phyloP scores from a whole-genome alignment of 2,329 filamentous ascomycete genomes.

The Penicillium sp. region DNA sequence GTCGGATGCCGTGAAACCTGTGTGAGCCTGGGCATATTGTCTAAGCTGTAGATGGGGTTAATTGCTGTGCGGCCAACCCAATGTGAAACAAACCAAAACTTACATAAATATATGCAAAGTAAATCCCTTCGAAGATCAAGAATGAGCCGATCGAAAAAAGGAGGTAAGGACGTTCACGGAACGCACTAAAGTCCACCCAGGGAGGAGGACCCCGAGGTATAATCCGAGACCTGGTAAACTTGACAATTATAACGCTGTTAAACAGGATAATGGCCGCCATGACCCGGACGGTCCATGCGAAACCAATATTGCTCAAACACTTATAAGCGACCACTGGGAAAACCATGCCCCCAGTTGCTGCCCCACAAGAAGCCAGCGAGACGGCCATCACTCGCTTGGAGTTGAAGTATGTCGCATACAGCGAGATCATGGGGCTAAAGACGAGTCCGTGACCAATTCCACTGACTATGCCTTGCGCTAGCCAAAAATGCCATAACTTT shows the following conservation, averaged over 20 bases:
- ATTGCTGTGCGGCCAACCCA: background rate
- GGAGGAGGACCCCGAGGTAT: constrained; percentile 48
- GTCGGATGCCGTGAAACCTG: constrained; percentile 1
- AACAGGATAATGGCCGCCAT: constrained; percentile 50
- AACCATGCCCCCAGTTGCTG: constrained; percentile 44
- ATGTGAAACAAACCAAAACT: background rate
- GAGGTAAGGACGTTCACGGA: constrained; percentile 27
- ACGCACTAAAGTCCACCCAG: constrained; percentile 57
- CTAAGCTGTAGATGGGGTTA: background rate
- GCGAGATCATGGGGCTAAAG: constrained; percentile 41
- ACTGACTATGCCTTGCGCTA: constrained; percentile 46
- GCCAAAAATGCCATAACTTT: constrained; percentile 52
- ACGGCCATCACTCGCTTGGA: constrained; percentile 41
- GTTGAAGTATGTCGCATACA: constrained; percentile 45
- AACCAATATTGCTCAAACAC: constrained; percentile 45
- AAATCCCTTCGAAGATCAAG: constrained; percentile 12
- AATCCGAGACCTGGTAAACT: constrained; percentile 46
- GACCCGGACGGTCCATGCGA: constrained; percentile 49
- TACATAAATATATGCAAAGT: constrained; percentile 14
- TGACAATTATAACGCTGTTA: constrained; percentile 29
- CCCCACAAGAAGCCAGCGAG: constrained; percentile 38
- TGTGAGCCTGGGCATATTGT: constrained; percentile 7
- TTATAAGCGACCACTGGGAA: constrained; percentile 47
- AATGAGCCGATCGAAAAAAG: constrained; percentile 11
- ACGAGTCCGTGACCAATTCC: constrained; percentile 46